Conservation (phyloP, 192 early-diverging fungal genomes). For the Backusella westeae region DNA sequence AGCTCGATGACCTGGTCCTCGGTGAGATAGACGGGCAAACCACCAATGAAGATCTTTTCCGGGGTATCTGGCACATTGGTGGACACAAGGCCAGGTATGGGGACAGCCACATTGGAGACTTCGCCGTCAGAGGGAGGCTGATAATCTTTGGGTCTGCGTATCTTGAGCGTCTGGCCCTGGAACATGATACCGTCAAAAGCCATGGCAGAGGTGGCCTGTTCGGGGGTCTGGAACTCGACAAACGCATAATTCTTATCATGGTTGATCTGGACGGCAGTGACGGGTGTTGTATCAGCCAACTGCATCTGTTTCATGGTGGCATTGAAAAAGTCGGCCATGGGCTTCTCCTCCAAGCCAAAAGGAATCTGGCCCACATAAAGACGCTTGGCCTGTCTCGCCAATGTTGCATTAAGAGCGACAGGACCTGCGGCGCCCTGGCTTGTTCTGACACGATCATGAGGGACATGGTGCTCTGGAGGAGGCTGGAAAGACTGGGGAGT, state of each 20-base stretch:
- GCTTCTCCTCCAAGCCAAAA: slow-evolving; percentile 67
- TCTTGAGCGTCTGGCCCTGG: slow-evolving; percentile 76
- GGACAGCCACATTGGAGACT: neutral
- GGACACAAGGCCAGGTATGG: slow-evolving; percentile 62
- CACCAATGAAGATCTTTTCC: slow-evolving; percentile 93
- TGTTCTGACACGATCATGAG: slow-evolving; percentile 18
- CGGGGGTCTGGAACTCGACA: slow-evolving; percentile 88
- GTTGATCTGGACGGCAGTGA: slow-evolving; percentile 86
- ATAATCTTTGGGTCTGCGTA: slow-evolving; percentile 95
- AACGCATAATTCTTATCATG: slow-evolving; percentile 94
- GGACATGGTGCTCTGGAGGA: neutral
- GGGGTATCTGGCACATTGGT: slow-evolving; percentile 87
- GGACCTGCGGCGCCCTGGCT: slow-evolving; percentile 46
- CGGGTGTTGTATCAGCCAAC: slow-evolving; percentile 65
- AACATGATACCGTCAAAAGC: slow-evolving; percentile 92
- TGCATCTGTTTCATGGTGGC: slow-evolving; percentile 75
- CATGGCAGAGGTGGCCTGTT: slow-evolving; percentile 89
- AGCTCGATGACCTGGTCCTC: slow-evolving; percentile 94
- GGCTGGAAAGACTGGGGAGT: slow-evolving; percentile 19
- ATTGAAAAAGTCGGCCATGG: slow-evolving; percentile 84
- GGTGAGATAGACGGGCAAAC: slow-evolving; percentile 81
- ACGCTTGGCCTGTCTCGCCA: slow-evolving; percentile 79
- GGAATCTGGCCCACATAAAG: slow-evolving; percentile 95
- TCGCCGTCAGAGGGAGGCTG: slow-evolving; percentile 42
- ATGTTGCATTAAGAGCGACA: slow-evolving; percentile 51